Base-by-base conservation (phyloP, 1,284 basidiomycete species). In the Heterobasidion occidentale region DNA sequence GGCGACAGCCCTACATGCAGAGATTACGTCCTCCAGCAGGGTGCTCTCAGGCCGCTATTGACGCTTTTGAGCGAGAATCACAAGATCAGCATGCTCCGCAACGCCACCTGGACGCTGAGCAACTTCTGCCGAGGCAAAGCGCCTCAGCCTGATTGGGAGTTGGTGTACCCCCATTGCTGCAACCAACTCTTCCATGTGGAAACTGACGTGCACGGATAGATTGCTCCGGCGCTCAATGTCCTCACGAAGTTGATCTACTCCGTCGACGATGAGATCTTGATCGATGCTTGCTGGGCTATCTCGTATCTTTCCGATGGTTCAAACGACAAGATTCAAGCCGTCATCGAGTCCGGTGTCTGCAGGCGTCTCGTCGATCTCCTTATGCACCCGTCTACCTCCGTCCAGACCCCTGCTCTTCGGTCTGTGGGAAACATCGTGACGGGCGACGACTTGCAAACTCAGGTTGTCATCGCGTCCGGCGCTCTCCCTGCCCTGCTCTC, bases 261-360 rank as follows among this genome's bases (percentile, higher is more conserved):
- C 51, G 84, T 98, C 67, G 97, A 99, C 70, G 96, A 99, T 68
- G 97, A 99, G 75, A 97, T 98, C 60, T 78, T 99, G 66, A 99
- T 99, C 69, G 97, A 99, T 71, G 97, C 97, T 35, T 99, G 97
- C 80, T 99, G 97, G 97, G 97, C 97, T 49, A 97, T 99, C 71
- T 98, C 95, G 34, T 99, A 99, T 75, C 88, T 99, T 38, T 99
- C 97, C 1, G 97, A 99, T 71, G 97, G 97, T 47, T 94, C 95
- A 52, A 98, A 98, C 70, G 97, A 99, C 75, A 99, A 99, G 80
- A 99, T 99, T 61, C 97, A 99, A 73, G 96, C 96, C 45, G 97
- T 99, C 61, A 99, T 99, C 66, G 97, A 99, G 75, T 93, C 92
- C 17, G 97, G 97, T 55, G 95, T 99, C 58, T 97, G 94, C 77